Base-by-base conservation (phyloP, 352 stramenopile genomes). In the Globisporangium splendens region DNA sequence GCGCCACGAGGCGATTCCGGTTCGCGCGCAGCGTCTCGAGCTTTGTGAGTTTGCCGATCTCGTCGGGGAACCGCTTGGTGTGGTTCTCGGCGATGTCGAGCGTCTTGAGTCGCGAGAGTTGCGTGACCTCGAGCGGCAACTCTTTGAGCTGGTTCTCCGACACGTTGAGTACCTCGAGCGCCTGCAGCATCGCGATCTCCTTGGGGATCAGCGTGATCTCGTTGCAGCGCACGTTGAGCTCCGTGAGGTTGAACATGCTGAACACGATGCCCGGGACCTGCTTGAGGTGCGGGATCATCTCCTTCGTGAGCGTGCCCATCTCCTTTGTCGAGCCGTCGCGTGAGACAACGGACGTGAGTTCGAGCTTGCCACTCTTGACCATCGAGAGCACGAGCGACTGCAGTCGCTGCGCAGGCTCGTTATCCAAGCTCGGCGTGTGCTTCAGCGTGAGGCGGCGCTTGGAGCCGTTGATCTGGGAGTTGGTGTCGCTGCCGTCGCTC, bases 221-320 rank as follows among this genome's bases (percentile, higher is more conserved):
- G 59, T 92, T 92, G 68, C 71, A 86, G 38, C 68, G 75, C 54
- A 90, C 44, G 15, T 84, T 80, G 47, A 92, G 72, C 49, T 89
- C 82, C 1, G 69, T 79, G 41, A 92, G 60, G 15, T 76, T 74
- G 0, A 49, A 62, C 72, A 92, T 82, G 21, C 66, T 72, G 31
- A 89, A 76, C 41, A 92, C 70, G 42, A 89, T 61, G 7, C 69
- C 71, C 2, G 82, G 82, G 20, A 92, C 66, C 47, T 80, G 62
- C 21, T 70, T 63, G 11, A 90, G 69, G 20, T 53, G 63, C 8
- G 74, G 69, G 21, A 92, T 69, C 21, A 79, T 72, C 11, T 73
- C 56, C 8, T 73, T 69, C 0, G 70, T 86, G 22, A 92, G 67
- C 13, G 79, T 90, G 3, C 79, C 82, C 3, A 54, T 66, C 14